phyloP scores from a whole-genome alignment of 441 rosid genomes.

The Bocquillonia castaneifolia region DNA sequence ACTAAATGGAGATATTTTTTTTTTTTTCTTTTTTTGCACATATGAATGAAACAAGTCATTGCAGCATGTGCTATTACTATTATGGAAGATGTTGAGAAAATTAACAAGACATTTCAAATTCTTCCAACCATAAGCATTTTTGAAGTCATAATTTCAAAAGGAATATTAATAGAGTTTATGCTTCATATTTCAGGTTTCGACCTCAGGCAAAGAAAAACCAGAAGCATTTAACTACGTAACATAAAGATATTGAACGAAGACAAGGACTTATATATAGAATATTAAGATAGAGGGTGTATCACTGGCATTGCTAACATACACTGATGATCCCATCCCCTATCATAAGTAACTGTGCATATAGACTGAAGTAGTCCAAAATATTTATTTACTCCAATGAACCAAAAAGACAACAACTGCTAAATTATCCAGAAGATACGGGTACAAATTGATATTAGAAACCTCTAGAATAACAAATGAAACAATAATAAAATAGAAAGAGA shows the following conservation, averaged over 20 bases:
- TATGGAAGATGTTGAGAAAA: background rate
- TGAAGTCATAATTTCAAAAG: background rate
- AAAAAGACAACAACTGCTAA: background rate
- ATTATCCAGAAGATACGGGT: no score
- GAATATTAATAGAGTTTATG: background rate
- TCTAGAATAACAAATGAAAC: background rate
- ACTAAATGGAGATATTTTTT: no score
- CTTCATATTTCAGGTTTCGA: background rate
- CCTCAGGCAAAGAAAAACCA: slow-evolving; percentile 1
- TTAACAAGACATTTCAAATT: background rate
- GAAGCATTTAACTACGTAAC: background rate
- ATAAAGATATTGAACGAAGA: no score
- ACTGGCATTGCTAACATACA: no score
- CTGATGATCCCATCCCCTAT: background rate
- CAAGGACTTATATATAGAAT: no score
- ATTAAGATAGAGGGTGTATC: no score
- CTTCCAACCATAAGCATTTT: background rate
- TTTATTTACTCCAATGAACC: background rate
- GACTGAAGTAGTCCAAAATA: background rate
- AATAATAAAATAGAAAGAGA: no score
- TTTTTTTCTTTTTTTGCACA: background rate
- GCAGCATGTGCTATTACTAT: background rate
- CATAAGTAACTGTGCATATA: background rate
- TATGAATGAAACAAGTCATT: background rate
- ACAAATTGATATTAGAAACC: background rate